These are phyloP conservation scores for Epichloe baconii DNA, from an alignment of 2,329 filamentous ascomycete species.

Conservation along the genomic window DNA sequence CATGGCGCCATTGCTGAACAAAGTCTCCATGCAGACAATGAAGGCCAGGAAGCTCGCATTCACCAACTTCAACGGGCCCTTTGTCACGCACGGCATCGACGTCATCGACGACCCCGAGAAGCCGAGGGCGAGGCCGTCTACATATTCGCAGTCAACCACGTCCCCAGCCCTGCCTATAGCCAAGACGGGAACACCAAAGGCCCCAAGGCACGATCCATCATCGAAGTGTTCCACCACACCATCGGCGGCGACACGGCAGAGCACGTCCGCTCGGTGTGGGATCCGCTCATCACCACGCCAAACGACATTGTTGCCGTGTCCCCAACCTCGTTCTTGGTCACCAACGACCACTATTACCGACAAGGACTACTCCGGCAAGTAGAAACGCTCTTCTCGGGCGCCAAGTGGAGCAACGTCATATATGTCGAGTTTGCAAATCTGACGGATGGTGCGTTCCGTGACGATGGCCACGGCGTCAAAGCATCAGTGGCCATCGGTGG, in stretches of 20 bases:
- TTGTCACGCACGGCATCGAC: slow-evolving; percentile 48
- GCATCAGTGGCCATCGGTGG: slow-evolving; percentile 29
- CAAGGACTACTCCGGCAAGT: slow-evolving; percentile 32
- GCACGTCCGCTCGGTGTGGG: slow-evolving; percentile 39
- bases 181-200: slow-evolving; percentile 11
- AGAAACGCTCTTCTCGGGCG: slow-evolving; percentile 29
- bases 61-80: slow-evolving; percentile 37
- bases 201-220: slow-evolving; percentile 33
- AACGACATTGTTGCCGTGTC: slow-evolving; percentile 42
- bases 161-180: slow-evolving; percentile 32
- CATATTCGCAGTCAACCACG: slow-evolving; percentile 48
- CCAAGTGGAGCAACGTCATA: slow-evolving; percentile 37
- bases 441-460: slow-evolving; percentile 5
- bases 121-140: slow-evolving; percentile 32
- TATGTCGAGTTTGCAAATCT: slow-evolving; percentile 25
- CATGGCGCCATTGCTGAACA: neutral
- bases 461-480: slow-evolving; percentile 23
- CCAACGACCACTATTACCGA: slow-evolving; percentile 44
- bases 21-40: slow-evolving; percentile 5
- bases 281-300: slow-evolving; percentile 41
- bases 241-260: slow-evolving; percentile 26
- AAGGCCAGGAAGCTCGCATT: slow-evolving; percentile 30
- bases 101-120: slow-evolving; percentile 35
- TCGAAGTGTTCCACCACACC: slow-evolving; percentile 45
- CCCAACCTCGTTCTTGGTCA: slow-evolving; percentile 39